phyloP scores from a whole-genome alignment of 495 filamentous ascomycete species.

The Cercophora scortea region DNA sequence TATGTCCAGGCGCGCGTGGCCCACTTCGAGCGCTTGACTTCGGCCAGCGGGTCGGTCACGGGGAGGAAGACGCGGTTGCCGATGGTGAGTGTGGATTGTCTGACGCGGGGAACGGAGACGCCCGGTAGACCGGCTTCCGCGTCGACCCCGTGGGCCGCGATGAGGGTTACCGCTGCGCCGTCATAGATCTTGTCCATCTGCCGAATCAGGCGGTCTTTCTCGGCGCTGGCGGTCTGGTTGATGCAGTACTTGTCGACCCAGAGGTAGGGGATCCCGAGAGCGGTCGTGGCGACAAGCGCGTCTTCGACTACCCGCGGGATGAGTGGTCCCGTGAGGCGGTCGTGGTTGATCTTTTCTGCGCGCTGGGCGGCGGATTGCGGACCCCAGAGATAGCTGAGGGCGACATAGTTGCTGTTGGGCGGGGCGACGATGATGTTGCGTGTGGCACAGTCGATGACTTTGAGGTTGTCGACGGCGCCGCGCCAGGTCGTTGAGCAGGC shows the following conservation, averaged over 20 bases:
- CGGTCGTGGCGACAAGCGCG: neutral
- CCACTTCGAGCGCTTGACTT: slow-evolving; percentile 21
- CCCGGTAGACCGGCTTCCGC: slow-evolving; percentile 21
- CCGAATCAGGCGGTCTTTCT: slow-evolving; percentile 16
- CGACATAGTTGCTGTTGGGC: neutral
- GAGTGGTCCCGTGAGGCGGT: neutral
- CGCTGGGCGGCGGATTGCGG: neutral
- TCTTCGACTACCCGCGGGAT: neutral
- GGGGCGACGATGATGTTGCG: neutral
- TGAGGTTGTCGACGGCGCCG: too few relatives aligned
- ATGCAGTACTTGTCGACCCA: slow-evolving; percentile 13
- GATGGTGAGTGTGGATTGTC: neutral
- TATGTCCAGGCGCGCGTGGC: slow-evolving; percentile 35
- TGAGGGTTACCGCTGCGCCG: slow-evolving; percentile 14
- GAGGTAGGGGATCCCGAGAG: neutral
- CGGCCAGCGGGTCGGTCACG: neutral
- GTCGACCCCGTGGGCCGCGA: slow-evolving; percentile 19
- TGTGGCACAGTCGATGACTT: neutral
- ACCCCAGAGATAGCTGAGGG: neutral
- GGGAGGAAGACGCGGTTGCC: neutral
- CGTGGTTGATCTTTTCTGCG: neutral
- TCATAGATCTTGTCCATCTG: slow-evolving; percentile 23
- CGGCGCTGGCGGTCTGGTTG: slow-evolving; percentile 2
- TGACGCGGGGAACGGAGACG: neutral
- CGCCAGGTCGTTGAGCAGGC: too few relatives aligned